A percentile compares a stretch with the other conserved stretches of the same genome.
Evolutionary conservation across 2,329 filamentous ascomycete species (phyloP).

Genomic region (Talaromyces verruculosus): DNA sequence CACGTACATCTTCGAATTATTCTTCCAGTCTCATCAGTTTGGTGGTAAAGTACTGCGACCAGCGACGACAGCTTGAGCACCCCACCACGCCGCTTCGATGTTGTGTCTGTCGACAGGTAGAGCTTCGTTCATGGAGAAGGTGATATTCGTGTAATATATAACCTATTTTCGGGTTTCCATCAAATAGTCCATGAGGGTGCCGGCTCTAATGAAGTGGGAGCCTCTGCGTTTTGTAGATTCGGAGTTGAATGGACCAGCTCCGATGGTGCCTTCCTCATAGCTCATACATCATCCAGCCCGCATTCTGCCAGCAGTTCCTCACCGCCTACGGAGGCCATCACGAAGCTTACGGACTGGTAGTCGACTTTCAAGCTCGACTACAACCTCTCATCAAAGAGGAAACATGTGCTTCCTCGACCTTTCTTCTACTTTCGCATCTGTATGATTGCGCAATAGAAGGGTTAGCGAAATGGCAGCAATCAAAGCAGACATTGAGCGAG

Average conservation of each 20-base stretch:
- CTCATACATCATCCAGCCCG: constrained; percentile 2
- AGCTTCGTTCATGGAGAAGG: constrained; percentile 1
- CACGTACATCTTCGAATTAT: neutral
- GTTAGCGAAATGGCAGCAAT: constrained; percentile 8
- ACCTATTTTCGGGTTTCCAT: neutral
- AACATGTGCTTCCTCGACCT: constrained; percentile 11
- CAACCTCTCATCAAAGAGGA: constrained; percentile 12
- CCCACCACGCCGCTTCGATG: constrained; percentile 11
- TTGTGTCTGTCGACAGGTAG: neutral
- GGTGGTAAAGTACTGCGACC: neutral
- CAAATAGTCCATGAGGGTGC: neutral
- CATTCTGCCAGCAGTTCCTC: constrained; percentile 7
- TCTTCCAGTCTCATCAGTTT: neutral
- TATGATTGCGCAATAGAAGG: neutral
- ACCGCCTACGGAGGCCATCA: constrained; percentile 1
- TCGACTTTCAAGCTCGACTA: neutral
- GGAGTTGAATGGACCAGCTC: neutral
- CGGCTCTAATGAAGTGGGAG: neutral
- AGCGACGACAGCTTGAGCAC: neutral
- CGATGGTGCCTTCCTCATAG: neutral
- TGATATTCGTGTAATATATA: neutral
- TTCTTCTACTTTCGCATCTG: constrained; percentile 1
- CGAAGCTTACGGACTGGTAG: neutral
- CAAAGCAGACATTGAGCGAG: constrained; percentile 8
- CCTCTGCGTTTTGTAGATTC: neutral